Conservation (phyloP, 2,329 filamentous ascomycete genomes). For the Ascochyta clinopodiicola region DNA sequence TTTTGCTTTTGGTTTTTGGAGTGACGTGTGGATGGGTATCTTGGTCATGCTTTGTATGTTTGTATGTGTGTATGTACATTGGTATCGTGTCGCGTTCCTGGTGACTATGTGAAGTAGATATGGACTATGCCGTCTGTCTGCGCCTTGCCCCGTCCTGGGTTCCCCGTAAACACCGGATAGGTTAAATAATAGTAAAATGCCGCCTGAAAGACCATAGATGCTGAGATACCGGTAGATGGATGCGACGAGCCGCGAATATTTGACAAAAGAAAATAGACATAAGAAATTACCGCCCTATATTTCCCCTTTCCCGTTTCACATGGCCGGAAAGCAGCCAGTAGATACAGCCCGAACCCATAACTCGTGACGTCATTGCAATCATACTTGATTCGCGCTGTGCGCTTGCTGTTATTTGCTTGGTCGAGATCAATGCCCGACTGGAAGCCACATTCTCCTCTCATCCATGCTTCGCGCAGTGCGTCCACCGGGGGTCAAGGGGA, state of each 20-base stretch:
- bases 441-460: slow-evolving; percentile 63
- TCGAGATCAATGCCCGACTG: slow-evolving; percentile 44
- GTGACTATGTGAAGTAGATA: slow-evolving; percentile 7
- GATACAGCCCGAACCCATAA: slow-evolving; percentile 9
- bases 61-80: slow-evolving; percentile 16
- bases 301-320: neutral
- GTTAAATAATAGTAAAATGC: neutral
- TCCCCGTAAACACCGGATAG: slow-evolving; percentile 2
- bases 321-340: slow-evolving; percentile 5
- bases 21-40: neutral
- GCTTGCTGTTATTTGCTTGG: neutral
- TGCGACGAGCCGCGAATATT: neutral
- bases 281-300: slow-evolving; percentile 11
- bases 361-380: slow-evolving; percentile 25
- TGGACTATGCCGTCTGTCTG: slow-evolving; percentile 1
- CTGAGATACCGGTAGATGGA: neutral
- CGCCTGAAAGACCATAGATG: slow-evolving; percentile 1
- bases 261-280: slow-evolving; percentile 16
- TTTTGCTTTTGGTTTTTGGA: neutral
- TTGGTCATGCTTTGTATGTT: neutral
- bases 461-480: slow-evolving; percentile 70
- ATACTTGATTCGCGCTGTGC: slow-evolving; percentile 1
- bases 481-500: slow-evolving; percentile 69
- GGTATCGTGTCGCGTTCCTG: slow-evolving; percentile 8
- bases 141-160: neutral